Percentiles rank a stretch among this genome's conserved stretches.
Evolutionary conservation across 208 protist genomes (phyloP).

Genomic region (Leishmania amazonensis): DNA sequence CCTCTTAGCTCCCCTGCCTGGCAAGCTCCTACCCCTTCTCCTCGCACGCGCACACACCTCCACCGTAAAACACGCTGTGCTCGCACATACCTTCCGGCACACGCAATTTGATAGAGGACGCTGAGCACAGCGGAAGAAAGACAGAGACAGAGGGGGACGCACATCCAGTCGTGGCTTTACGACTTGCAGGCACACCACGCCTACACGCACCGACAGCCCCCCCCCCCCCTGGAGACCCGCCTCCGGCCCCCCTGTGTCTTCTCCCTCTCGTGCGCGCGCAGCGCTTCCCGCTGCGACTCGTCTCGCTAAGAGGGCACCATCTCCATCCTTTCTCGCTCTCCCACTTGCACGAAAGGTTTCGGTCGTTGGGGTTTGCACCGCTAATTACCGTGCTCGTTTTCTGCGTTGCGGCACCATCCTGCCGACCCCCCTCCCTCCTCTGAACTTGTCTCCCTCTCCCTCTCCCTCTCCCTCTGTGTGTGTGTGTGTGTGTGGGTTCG

Average conservation of each 20-base stretch:
- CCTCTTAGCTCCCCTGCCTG: too few relatives aligned
- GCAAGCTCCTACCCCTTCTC: too few relatives aligned
- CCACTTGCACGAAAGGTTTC: background rate
- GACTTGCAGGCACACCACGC: background rate
- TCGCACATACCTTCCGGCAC: background rate
- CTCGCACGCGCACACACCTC: background rate
- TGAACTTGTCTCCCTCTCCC: background rate
- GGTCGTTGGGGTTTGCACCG: background rate
- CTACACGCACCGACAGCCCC: background rate
- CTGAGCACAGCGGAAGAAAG: background rate
- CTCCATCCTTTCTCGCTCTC: background rate
- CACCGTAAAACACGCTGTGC: background rate
- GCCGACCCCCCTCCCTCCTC: background rate
- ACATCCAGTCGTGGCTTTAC: background rate
- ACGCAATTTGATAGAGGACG: background rate
- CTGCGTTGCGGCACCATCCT: background rate
- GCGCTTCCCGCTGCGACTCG: background rate
- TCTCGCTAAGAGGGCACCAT: too few relatives aligned
- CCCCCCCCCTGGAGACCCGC: background rate
- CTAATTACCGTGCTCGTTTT: background rate
- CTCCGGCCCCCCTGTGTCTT: background rate
- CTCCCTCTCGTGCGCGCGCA: background rate
- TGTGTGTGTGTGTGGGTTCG: too few relatives aligned
- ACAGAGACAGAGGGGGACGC: background rate
- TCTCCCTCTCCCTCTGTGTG: background rate